Percentiles rank a stretch among this genome's conserved stretches.
Conservation (phyloP, 495 filamentous ascomycete genomes). For the Xylaria scruposa region DNA sequence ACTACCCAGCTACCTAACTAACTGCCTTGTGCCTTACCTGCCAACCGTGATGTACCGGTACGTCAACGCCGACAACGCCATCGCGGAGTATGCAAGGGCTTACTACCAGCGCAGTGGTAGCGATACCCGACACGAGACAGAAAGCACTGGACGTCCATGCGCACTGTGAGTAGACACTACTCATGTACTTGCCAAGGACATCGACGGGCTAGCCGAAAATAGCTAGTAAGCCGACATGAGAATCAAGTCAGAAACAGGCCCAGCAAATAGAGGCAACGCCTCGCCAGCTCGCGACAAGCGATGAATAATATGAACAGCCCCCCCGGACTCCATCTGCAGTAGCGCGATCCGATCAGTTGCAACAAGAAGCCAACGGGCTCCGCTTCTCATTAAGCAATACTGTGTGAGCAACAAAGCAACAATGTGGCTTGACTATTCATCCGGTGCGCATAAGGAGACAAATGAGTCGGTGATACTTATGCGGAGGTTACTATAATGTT, state of each 20-base stretch:
- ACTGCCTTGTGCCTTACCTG: too few relatives aligned
- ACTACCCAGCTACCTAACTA: too few relatives aligned
- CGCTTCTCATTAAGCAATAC: too few relatives aligned
- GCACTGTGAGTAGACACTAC: conserved; percentile 1
- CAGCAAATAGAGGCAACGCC: conserved; percentile 22
- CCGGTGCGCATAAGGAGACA: background rate
- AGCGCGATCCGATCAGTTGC: background rate
- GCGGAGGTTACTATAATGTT: background rate
- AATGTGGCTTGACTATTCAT: conserved; percentile 13
- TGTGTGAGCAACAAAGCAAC: background rate
- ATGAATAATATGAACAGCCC: conserved; percentile 17
- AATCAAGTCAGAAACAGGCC: conserved; percentile 15
- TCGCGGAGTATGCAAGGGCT: conserved; percentile 6
- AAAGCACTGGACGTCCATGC: background rate
- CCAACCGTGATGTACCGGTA: conserved; percentile 10
- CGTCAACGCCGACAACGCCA: background rate
- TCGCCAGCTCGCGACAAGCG: conserved; percentile 23
- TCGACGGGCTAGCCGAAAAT: background rate
- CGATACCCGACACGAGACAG: conserved; percentile 5
- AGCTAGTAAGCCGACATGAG: conserved; percentile 14
- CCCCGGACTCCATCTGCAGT: background rate
- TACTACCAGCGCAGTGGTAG: conserved; percentile 9
- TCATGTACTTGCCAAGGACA: background rate
- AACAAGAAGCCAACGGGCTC: background rate
- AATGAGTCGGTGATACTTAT: background rate